These are phyloP conservation scores for Leucosporidium creatinivorum DNA, from an alignment of 768 basidiomycete species.

Conservation along the genomic window DNA sequence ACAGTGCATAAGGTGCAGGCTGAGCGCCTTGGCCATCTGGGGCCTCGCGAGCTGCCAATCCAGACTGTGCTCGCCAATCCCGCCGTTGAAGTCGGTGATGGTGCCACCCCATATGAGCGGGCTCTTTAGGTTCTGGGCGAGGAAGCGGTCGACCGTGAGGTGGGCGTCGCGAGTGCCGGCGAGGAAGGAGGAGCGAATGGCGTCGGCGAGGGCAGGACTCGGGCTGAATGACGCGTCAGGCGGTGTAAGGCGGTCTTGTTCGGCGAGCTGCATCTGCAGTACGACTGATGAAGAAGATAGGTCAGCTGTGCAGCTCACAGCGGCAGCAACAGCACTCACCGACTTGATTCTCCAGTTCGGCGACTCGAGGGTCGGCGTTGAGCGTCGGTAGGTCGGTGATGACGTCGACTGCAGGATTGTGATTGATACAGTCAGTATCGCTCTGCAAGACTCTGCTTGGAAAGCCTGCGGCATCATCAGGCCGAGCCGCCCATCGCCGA, in stretches of 20 bases:
- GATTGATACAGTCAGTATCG: no score
- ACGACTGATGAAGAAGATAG: not conserved
- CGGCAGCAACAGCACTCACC: not conserved
- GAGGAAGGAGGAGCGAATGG: constrained; percentile 2
- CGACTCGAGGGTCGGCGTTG: no score
- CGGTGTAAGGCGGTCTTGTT: not conserved
- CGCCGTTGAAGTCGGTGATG: not conserved
- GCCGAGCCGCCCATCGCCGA: no score
- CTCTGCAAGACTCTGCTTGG: no score
- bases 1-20: constrained; percentile 18
- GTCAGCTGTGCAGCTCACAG: not conserved
- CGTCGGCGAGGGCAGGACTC: not conserved
- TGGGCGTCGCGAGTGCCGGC: not conserved
- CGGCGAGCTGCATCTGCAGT: not conserved
- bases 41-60: constrained; percentile 10
- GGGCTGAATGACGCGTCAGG: not conserved
- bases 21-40: not conserved
- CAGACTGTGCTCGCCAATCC: not conserved
- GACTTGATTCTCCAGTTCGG: not conserved
- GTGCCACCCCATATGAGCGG: no score
- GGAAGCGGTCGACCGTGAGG: not conserved
- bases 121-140: no score
- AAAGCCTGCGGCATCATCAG: no score
- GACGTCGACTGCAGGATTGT: no score
- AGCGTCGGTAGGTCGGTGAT: not conserved